Evolutionary conservation across 179 eudicot genomes (phyloP).

Genomic region (Beta macrorhiza): DNA sequence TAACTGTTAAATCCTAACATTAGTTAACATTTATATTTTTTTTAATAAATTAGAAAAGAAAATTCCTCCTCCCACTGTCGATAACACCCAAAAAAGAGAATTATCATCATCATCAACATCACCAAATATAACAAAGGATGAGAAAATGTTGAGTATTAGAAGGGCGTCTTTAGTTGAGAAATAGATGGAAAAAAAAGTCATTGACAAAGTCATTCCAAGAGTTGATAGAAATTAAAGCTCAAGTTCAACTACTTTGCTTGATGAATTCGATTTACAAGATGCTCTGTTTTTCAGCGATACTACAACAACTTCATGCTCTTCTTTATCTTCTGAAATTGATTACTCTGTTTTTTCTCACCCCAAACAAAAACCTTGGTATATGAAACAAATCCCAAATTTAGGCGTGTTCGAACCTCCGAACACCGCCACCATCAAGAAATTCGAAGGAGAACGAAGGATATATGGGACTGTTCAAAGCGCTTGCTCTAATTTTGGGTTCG

Average conservation of each 20-base stretch:
- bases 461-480: too few species aligned
- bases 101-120: neutral
- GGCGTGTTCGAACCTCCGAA: too few species aligned
- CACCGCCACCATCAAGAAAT: too few species aligned
- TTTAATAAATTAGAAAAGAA: too few species aligned
- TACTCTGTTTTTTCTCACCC: constrained; percentile 23
- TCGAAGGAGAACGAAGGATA: too few species aligned
- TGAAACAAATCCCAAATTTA: too few species aligned
- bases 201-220: constrained; percentile 29
- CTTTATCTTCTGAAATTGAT: constrained; percentile 51
- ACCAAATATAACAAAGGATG: constrained; percentile 13
- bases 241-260: constrained; percentile 24
- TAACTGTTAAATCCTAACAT: too few species aligned
- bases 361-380: neutral
- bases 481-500: too few species aligned
- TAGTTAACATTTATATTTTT: too few species aligned
- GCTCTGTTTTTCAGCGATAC: constrained; percentile 42
- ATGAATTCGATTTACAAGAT: constrained; percentile 39
- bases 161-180: constrained; percentile 54
- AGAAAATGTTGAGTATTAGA: constrained; percentile 39
- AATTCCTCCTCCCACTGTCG: too few species aligned
- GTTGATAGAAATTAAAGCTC: constrained; percentile 1
- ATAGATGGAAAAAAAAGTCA: constrained; percentile 49
- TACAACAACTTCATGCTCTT: constrained; percentile 37
- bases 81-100: neutral